phyloP scores from a whole-genome alignment of 2,329 filamentous ascomycete genomes.

The Pestalotiopsis sp. region DNA sequence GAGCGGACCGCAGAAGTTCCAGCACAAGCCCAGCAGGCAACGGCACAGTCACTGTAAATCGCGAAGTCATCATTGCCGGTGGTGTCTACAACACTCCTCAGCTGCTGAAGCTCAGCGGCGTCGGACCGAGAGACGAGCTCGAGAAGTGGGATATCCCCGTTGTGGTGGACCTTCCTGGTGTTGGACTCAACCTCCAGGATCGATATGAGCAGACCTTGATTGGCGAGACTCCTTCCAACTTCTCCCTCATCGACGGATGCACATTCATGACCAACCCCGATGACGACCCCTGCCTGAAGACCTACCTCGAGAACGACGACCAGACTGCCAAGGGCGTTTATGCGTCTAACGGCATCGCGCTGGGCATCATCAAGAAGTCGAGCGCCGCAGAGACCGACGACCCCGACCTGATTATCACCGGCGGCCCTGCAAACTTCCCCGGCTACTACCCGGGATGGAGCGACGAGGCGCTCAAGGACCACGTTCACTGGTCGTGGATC shows the following conservation, averaged over 20 bases:
- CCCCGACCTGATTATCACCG: slow-evolving; percentile 38
- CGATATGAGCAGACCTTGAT: slow-evolving; percentile 50
- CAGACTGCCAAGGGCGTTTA: slow-evolving; percentile 31
- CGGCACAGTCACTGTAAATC: slow-evolving; percentile 38
- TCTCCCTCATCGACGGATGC: slow-evolving; percentile 36
- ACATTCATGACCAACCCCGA: slow-evolving; percentile 30
- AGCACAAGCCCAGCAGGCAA: slow-evolving; percentile 24
- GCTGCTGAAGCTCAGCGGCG: slow-evolving; percentile 50
- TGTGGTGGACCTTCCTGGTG: slow-evolving; percentile 54
- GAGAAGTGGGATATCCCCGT: slow-evolving; percentile 38
- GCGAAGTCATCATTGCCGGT: slow-evolving; percentile 51
- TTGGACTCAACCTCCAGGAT: slow-evolving; percentile 61
- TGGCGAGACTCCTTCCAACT: slow-evolving; percentile 41
- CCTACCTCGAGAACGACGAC: slow-evolving; percentile 16
- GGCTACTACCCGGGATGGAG: slow-evolving; percentile 42
- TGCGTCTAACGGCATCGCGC: slow-evolving; percentile 34
- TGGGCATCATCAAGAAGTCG: slow-evolving; percentile 29
- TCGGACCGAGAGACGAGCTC: slow-evolving; percentile 41
- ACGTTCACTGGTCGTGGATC: slow-evolving; percentile 44
- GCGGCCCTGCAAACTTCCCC: slow-evolving; percentile 39
- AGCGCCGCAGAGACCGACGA: slow-evolving; percentile 27
- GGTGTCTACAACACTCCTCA: slow-evolving; percentile 57
- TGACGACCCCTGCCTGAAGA: slow-evolving; percentile 34
- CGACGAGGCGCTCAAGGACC: slow-evolving; percentile 29
- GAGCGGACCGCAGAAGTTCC: slow-evolving; percentile 7